Evolutionary conservation across 495 filamentous ascomycete genomes (phyloP).

Genomic region (Chlorociboria aeruginascens): DNA sequence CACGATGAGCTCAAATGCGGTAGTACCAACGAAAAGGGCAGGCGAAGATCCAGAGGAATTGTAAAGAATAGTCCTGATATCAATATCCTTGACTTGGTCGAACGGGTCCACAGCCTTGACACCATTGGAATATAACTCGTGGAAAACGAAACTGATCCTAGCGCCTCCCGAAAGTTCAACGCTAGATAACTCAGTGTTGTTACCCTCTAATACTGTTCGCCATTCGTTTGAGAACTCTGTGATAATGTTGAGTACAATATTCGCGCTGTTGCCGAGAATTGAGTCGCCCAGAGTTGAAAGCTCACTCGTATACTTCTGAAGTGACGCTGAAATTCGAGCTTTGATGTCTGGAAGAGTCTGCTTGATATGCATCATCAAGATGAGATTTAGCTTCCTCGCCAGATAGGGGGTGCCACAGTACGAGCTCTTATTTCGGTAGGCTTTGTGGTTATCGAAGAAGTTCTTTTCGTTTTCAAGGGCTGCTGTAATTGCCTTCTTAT

Average conservation of each 20-base stretch:
- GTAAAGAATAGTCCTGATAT: slow-evolving; percentile 92
- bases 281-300: slow-evolving; percentile 79
- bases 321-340: slow-evolving; percentile 77
- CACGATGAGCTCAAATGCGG: slow-evolving; percentile 94
- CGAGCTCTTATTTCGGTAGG: slow-evolving; percentile 93
- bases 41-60: slow-evolving; percentile 98
- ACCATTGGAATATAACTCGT: slow-evolving; percentile 96
- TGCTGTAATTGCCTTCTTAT: slow-evolving; percentile 83
- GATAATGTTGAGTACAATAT: slow-evolving; percentile 96
- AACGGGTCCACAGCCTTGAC: slow-evolving; percentile 98
- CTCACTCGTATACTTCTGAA: slow-evolving; percentile 85
- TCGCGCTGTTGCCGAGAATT: slow-evolving; percentile 89
- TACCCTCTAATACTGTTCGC: slow-evolving; percentile 89
- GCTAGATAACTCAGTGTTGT: slow-evolving; percentile 90
- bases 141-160: slow-evolving; percentile 98
- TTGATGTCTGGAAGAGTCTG: slow-evolving; percentile 99
- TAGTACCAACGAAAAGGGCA: slow-evolving; percentile 93
- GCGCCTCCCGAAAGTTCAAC: slow-evolving; percentile 92
- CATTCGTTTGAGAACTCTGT: slow-evolving; percentile 98
- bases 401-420: slow-evolving; percentile 98
- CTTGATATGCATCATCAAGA: slow-evolving; percentile 99
- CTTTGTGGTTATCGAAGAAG: slow-evolving; percentile 98
- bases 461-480: slow-evolving; percentile 91
- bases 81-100: slow-evolving; percentile 92
- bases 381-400: slow-evolving; percentile 92